A percentile compares a stretch with the other conserved stretches of the same genome.
Conservation (phyloP, 495 filamentous ascomycete genomes). For the Trichoderma gamsii region DNA sequence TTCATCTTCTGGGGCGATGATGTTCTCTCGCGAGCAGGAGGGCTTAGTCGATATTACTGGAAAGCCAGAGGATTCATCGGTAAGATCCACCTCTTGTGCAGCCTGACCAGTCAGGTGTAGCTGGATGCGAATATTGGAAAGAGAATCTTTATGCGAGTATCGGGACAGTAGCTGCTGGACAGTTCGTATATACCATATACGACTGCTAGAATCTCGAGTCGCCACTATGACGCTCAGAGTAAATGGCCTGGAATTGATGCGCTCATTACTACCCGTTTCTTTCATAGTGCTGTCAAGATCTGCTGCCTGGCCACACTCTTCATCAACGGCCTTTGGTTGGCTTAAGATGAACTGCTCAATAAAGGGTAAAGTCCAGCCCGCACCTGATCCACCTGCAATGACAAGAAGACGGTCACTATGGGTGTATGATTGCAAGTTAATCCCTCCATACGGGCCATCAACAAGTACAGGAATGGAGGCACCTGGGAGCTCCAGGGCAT, state of each 20-base stretch:
- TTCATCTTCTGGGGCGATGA: neutral
- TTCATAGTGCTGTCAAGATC: neutral
- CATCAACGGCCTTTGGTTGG: neutral
- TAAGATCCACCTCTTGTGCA: neutral
- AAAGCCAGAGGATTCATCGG: neutral
- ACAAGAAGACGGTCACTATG: constrained; percentile 38
- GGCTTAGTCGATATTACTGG: neutral
- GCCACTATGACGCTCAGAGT: neutral
- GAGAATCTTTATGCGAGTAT: neutral
- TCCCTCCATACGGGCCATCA: constrained; percentile 74
- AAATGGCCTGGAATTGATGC: neutral
- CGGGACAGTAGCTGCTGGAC: neutral
- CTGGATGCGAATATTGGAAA: neutral
- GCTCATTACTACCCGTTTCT: neutral
- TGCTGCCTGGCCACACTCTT: neutral
- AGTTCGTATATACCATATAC: neutral
- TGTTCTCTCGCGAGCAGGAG: neutral
- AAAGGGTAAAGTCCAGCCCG: constrained; percentile 45
- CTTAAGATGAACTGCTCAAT: constrained; percentile 20
- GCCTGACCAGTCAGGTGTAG: neutral
- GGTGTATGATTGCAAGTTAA: constrained; percentile 19
- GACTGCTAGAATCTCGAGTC: neutral
- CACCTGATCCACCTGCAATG: constrained; percentile 50
- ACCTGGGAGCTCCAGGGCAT: constrained; percentile 15
- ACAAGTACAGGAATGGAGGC: constrained; percentile 55